Evolutionary conservation across 2,329 filamentous ascomycete genomes (phyloP).

Genomic region (Talaromyces sp.): DNA sequence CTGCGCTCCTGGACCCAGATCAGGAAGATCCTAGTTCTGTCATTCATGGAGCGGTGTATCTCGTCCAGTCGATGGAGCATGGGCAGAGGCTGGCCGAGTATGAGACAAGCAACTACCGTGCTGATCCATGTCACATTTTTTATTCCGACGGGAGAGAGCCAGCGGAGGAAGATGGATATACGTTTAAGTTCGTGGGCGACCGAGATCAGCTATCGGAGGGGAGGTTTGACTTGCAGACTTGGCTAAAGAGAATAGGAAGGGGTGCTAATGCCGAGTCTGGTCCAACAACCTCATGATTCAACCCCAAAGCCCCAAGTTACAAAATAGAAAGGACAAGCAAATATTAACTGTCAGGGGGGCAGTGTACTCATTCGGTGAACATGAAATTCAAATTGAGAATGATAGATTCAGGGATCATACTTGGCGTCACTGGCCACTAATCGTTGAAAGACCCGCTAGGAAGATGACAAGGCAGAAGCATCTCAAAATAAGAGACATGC

Average conservation of each 20-base stretch:
- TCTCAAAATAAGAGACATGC: too few relatives aligned
- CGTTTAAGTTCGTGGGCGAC: background rate
- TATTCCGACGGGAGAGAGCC: background rate
- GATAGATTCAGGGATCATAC: too few relatives aligned
- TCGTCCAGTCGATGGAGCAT: background rate
- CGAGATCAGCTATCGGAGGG: background rate
- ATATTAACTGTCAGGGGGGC: too few relatives aligned
- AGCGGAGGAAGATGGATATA: background rate
- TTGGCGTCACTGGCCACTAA: too few relatives aligned
- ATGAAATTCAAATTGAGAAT: too few relatives aligned
- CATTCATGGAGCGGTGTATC: background rate
- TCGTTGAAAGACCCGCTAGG: too few relatives aligned
- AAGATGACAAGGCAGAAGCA: too few relatives aligned
- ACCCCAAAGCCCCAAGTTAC: background rate
- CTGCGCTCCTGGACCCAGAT: conserved; percentile 1
- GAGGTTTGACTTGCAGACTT: background rate
- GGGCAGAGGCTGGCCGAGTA: background rate
- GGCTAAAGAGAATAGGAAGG: background rate
- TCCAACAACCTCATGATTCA: background rate
- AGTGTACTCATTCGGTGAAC: too few relatives aligned
- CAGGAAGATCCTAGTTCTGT: background rate
- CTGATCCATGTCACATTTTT: background rate
- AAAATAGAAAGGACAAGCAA: background rate
- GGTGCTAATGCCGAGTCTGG: background rate
- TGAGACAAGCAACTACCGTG: background rate